Evolutionary conservation across 139 green algal genomes (phyloP), one percentile per base, ranked within the genome.

Genomic region (Coelastrella sp.): DNA sequence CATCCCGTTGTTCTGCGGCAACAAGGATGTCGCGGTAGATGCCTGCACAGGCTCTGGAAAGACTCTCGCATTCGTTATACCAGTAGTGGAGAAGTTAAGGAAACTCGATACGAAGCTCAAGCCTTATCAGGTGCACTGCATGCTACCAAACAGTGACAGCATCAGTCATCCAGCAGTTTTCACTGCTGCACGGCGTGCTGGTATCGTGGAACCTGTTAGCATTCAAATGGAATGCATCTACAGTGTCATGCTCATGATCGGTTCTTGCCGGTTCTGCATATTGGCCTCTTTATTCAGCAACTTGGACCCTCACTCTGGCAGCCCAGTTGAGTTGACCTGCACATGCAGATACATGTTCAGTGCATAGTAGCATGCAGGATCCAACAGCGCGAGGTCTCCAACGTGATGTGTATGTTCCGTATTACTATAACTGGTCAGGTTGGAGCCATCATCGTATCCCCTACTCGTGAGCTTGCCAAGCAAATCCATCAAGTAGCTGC

Each of bases 1-100:
- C 3, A 98, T 99, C 32, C 96, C 96, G 0, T 74, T 99, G 53
- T 96, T 99, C 9, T 89, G 84, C 37, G 92, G 91, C 13, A 94
- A 99, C 91, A 98, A 98, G 83, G 97, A 99, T 84, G 97, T 99
- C 2, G 91, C 93, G 7, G 97, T 99, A 19, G 97, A 99, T 34
- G 97, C 97, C 0, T 95, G 90, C 87, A 99, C 97, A 0, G 97
- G 97, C n/a, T 97, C 91, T 15, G 97, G 97, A 13, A 99, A 99
- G 87, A 99, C 97, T 0, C 90, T 99, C 8, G 97, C 97, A 0
- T 99, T 99, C 74, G 86, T 99, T 2, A 69, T 99, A 25, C 97
- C 97, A 4, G 84, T 98, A 0, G 85, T 98, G 9, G 97, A 99
- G 79, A 96, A 95, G 27, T 83, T 99, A 34, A 45, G 91, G 7